Percentiles rank a stretch among this genome's conserved stretches.
Conservation (phyloP, 2,329 filamentous ascomycete genomes). For the Cercospora beticola region DNA sequence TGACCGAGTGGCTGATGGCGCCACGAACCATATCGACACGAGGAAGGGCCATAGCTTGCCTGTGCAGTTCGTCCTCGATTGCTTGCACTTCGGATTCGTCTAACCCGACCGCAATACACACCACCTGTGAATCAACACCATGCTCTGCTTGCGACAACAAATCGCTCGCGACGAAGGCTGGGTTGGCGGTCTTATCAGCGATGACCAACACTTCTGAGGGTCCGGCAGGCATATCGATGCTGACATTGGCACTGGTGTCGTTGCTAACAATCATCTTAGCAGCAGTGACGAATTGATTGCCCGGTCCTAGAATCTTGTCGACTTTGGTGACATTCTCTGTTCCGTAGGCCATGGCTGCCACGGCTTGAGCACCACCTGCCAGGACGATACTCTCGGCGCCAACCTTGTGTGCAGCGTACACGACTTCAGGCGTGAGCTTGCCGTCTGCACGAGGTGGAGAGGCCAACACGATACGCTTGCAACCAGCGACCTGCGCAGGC, state of each 20-base stretch:
- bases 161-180: slow-evolving; percentile 93
- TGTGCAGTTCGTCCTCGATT: slow-evolving; percentile 88
- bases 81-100: slow-evolving; percentile 69
- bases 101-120: slow-evolving; percentile 82
- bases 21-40: slow-evolving; percentile 90
- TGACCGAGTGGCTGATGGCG: slow-evolving; percentile 87
- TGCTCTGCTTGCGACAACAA: slow-evolving; percentile 95
- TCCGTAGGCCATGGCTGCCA: slow-evolving; percentile 95
- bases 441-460: slow-evolving; percentile 88
- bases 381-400: slow-evolving; percentile 94
- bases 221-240: slow-evolving; percentile 98
- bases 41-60: slow-evolving; percentile 81
- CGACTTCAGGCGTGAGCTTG: slow-evolving; percentile 90
- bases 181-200: slow-evolving; percentile 82
- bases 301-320: slow-evolving; percentile 96
- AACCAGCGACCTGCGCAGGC: slow-evolving; percentile 94
- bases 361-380: slow-evolving; percentile 90
- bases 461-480: slow-evolving; percentile 89
- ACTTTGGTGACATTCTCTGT: slow-evolving; percentile 94
- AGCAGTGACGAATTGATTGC: slow-evolving; percentile 97
- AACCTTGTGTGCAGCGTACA: slow-evolving; percentile 95
- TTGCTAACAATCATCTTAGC: slow-evolving; percentile 99
- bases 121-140: slow-evolving; percentile 92
- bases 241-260: slow-evolving; percentile 90
- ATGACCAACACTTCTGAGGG: slow-evolving; percentile 96